Percentiles rank a stretch among this genome's conserved stretches.
Evolutionary conservation across 495 filamentous ascomycete species (phyloP).

Genomic region (Glarea lozoyensis): DNA sequence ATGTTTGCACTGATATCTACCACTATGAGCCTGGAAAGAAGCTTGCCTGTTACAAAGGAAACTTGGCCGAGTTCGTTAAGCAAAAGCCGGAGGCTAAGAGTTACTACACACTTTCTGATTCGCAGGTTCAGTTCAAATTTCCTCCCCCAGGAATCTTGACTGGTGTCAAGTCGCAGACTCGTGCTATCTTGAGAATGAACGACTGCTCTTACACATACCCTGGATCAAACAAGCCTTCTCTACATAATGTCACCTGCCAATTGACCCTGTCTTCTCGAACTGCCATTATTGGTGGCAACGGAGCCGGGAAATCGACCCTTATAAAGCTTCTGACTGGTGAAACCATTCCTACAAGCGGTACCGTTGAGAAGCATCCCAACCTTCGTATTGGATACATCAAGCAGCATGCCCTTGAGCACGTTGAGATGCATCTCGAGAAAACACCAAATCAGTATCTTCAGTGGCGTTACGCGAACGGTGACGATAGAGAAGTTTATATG

Average conservation of each 20-base stretch:
- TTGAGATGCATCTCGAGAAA: conserved; percentile 99
- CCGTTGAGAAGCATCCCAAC: conserved; percentile 97
- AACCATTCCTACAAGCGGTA: conserved; percentile 73
- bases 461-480: conserved; percentile 96
- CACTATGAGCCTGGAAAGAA: conserved; percentile 97
- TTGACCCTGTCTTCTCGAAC: conserved; percentile 85
- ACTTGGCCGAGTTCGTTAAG: conserved; percentile 87
- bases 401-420: conserved; percentile 97
- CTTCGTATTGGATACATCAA: conserved; percentile 99
- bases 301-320: conserved; percentile 95
- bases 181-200: conserved; percentile 91
- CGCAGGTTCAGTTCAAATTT: conserved; percentile 93
- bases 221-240: conserved; percentile 70
- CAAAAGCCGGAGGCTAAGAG: conserved; percentile 92
- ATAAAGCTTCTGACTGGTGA: conserved; percentile 99
- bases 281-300: conserved; percentile 94
- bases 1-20: conserved; percentile 97
- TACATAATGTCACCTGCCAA: conserved; percentile 77
- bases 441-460: conserved; percentile 98
- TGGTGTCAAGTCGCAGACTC: conserved; percentile 89
- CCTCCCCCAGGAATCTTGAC: conserved; percentile 88
- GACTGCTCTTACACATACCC: conserved; percentile 89
- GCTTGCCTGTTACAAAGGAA: conserved; percentile 87
- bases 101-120: conserved; percentile 94
- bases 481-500: conserved; percentile 92